phyloP scores from a whole-genome alignment of 106 monocot genomes.

The Dendrobium chrysotoxum region DNA sequence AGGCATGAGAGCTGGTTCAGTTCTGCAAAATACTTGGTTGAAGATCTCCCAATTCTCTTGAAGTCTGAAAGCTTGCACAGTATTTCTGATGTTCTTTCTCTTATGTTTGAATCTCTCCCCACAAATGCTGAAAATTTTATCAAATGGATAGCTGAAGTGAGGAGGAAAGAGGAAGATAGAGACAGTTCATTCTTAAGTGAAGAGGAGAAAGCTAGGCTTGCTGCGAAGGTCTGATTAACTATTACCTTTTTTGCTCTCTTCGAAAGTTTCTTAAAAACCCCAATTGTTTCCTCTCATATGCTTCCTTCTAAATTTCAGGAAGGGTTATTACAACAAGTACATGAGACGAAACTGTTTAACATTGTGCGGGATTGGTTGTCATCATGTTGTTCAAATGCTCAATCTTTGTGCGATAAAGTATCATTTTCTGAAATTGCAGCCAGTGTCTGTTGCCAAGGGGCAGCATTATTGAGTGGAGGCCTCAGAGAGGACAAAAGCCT shows the following conservation, averaged over 20 bases:
- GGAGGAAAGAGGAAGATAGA: conserved; percentile 54
- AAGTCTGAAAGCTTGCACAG: conserved; percentile 32
- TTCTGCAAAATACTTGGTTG: conserved; percentile 65
- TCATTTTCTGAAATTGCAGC: conserved; percentile 62
- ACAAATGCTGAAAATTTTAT: conserved; percentile 74
- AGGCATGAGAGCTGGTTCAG: conserved; percentile 70
- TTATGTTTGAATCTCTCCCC: conserved; percentile 56
- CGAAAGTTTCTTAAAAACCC: background rate
- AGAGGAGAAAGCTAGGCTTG: conserved; percentile 81
- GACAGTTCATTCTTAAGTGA: conserved; percentile 40
- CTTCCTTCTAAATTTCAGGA: conserved; percentile 41
- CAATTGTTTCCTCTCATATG: conserved; percentile 2
- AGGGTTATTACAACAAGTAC: conserved; percentile 66
- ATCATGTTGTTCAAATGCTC: conserved; percentile 26
- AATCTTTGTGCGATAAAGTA: conserved; percentile 19
- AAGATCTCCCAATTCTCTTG: conserved; percentile 60
- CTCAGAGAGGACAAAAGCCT: conserved; percentile 16
- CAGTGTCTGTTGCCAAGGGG: conserved; percentile 75
- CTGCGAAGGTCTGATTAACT: conserved; percentile 52
- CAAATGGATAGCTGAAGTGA: conserved; percentile 90
- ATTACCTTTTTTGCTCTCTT: conserved; percentile 5
- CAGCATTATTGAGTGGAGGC: conserved; percentile 41
- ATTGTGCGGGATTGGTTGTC: conserved; percentile 46
- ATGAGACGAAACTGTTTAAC: conserved; percentile 56
- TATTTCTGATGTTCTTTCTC: conserved; percentile 43